Evolutionary conservation across 192 early-diverging fungal species (phyloP), one percentile per base, ranked within the genome.

Genomic region (Haplosporangium gracile): DNA sequence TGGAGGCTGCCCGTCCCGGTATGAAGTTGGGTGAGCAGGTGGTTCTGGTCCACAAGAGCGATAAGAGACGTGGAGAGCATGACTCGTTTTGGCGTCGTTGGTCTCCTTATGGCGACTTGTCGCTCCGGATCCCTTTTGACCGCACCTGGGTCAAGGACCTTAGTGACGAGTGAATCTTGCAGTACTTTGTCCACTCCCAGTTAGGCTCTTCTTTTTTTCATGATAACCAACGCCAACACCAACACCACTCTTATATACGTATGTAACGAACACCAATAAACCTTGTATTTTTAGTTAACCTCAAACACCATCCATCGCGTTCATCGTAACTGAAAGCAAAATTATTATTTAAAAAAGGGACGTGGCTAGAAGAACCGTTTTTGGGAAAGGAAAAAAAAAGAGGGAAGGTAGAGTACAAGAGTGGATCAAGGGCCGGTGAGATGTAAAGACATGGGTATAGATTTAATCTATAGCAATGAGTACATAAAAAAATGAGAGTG

Each of bases 101-200:
- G 77, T 79, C 77, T 4, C 74, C 72, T 32, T 79, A 76, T 63
- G 82, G 82, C 3, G 74, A 76, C 36, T 18, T 85, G 38, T 42
- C 73, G 15, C 69, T 78, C 29, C 82, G 77, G 9, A 76, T 85
- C 32, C 82, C 82, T 16, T 79, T 85, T 72, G 72, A 79, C 53
- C 82, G 82, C 42, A 79, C 73, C 29, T 85, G 82, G 82, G 68
- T 85, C 69, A 73, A 83, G 8, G 82, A 83, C n/a, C 53, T 83
- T 39, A 72, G 65, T 5, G 75, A 76, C 1, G 13, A 60, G 15
- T 82, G 57, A 76, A 68, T 34, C 29, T 26, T 65, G 24, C 26
- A 29, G 11, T 65, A 10, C 26, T 29, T 10, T 15, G 5, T 34
- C 9, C 26, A 65, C 60, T 29, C 32, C 2, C 49, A 22, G 5